These are phyloP conservation scores for Takashimella tepidaria DNA, from an alignment of 1,284 basidiomycete genomes.

Conservation along the genomic window DNA sequence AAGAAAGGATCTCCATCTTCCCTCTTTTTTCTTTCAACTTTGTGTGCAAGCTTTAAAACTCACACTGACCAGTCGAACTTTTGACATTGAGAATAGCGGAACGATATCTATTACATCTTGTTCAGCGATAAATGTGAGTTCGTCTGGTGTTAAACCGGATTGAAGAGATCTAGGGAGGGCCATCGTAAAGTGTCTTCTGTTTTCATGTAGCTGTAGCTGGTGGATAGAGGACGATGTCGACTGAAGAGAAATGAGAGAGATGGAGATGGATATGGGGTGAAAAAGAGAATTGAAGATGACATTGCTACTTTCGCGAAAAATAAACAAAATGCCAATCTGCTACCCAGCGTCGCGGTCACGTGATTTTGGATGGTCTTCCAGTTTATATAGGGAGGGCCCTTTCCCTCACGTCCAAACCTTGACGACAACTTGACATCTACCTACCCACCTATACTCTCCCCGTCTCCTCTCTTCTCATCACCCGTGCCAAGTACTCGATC, in stretches of 20 bases:
- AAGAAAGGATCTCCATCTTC: no score
- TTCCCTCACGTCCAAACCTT: no score
- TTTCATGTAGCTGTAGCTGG: neutral
- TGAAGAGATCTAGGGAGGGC: conserved; percentile 47
- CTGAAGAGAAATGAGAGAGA: neutral
- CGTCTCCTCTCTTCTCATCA: conserved; percentile 4
- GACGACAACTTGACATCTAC: no score
- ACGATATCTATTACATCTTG: conserved; percentile 76
- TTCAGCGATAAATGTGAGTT: conserved; percentile 78
- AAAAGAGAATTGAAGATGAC: neutral
- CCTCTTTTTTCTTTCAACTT: no score
- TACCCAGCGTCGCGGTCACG: no score
- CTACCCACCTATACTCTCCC: neutral
- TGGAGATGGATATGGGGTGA: neutral
- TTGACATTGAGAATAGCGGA: conserved; percentile 79
- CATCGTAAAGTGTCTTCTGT: conserved; percentile 40
- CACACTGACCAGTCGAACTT: conserved; percentile 80
- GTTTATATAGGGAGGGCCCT: no score
- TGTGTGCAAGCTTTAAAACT: no score
- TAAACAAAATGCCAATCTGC: conserved; percentile 1
- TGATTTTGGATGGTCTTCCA: no score
- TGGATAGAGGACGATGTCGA: no score
- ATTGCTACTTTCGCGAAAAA: neutral
- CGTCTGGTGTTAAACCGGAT: conserved; percentile 52
- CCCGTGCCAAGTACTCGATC: no score